Evolutionary conservation across 805 yeast species (phyloP), one percentile per base, ranked within the genome.

Genomic region (Spencermartinsiella europaea): DNA sequence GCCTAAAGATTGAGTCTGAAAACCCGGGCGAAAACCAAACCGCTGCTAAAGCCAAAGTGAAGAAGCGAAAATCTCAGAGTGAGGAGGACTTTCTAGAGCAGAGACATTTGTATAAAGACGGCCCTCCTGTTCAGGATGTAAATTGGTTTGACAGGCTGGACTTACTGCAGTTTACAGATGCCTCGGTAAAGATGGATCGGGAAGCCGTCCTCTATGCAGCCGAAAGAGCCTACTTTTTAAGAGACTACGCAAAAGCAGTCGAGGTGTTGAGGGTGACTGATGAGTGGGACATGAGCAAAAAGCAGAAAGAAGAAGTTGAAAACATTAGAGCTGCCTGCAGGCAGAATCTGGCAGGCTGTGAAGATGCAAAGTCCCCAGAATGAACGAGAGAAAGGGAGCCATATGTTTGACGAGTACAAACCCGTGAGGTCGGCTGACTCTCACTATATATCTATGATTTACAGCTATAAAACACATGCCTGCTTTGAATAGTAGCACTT

Each of bases 61-160:
- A 38, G 16, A 62, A 72, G 21, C 73, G 96, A 36, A 86, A 84
- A 56, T 81, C 80, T 0, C 96, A 88, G 59, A 58, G 83, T 0
- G 80, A 78, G 36, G 90, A 81, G 45, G 84, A 77, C 47, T 88
- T 67, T 53, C 65, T 59, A 28, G 58, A 49, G 5, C 91, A 88
- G 62, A 66, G 68, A 50, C 51, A 52, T 2, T 75, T 73, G 56
- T 87, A 79, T 58, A 64, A 63, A 51, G 40, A 54, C 0, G 59
- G 68, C 0, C 95, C 95, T 0, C 93, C 95, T 0, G 25, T 44
- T 2, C 58, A 56, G 27, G 40, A 45, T 3, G 47, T 44, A n/a
- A 50, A 50, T 31, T 54, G 45, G 27, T 31, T 53, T 45, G 21
- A 21, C 37, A 17, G 22, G 10, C 16, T 16, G 21, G 20, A 44